phyloP scores from a whole-genome alignment of 352 stramenopile species.

The Pythium aquatile region DNA sequence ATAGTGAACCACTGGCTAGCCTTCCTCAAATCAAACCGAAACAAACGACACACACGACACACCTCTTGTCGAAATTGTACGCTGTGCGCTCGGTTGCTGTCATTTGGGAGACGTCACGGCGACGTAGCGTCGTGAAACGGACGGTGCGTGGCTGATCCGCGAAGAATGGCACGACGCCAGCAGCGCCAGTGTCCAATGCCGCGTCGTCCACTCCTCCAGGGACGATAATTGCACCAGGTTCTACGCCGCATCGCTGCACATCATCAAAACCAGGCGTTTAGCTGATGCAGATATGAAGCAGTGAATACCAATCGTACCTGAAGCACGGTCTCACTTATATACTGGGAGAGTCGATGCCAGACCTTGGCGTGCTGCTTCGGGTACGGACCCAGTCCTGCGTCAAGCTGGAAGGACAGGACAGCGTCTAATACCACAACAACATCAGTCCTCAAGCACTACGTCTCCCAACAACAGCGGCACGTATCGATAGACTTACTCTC shows the following conservation, averaged over 20 bases:
- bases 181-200: slow-evolving; percentile 19
- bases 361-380: slow-evolving; percentile 72
- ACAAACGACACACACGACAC: background rate
- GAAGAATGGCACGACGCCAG: slow-evolving; percentile 62
- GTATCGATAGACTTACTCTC: slow-evolving; percentile 40
- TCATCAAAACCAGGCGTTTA: background rate
- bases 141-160: slow-evolving; percentile 70
- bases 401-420: slow-evolving; percentile 76
- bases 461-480: background rate
- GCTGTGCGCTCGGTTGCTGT: slow-evolving; percentile 51
- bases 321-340: slow-evolving; percentile 61
- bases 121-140: slow-evolving; percentile 61
- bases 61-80: slow-evolving; percentile 84
- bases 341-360: slow-evolving; percentile 70
- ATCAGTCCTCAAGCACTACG: too few relatives aligned
- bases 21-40: background rate
- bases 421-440: slow-evolving; percentile 30
- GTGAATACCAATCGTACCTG: slow-evolving; percentile 32
- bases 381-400: slow-evolving; percentile 75
- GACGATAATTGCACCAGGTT: slow-evolving; percentile 61
- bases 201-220: slow-evolving; percentile 63
- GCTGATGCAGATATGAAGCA: background rate
- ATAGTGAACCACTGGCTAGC: too few relatives aligned
- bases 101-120: slow-evolving; percentile 35
- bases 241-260: slow-evolving; percentile 62